Evolutionary conservation across 2,329 filamentous ascomycete species (phyloP), one percentile per base, ranked within the genome.

Genomic region (Stachybotrys echinatus): DNA sequence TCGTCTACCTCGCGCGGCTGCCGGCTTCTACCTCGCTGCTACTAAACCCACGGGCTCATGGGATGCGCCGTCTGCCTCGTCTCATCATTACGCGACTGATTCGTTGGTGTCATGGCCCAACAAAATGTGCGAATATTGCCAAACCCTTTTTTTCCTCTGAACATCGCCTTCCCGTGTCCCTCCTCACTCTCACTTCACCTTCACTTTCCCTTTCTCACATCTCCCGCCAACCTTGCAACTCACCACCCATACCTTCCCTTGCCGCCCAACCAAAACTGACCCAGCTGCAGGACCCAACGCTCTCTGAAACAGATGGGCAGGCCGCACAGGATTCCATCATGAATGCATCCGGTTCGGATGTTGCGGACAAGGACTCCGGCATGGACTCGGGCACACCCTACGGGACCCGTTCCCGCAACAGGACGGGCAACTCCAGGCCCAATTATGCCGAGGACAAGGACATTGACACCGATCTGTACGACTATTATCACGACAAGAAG

Each of bases 391-490:
- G 86, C 47, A 84, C 83, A 58, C 85, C 84, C 45, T 96, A 99
- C 70, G 92, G 92, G 63, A 99, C 94, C 66, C 87, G 92, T 61
- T 96, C 92, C 60, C 88, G 94, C 67, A 95, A 95, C 70, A 87
- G 92, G 63, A 85, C 82, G 51, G 87, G 88, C 61, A 83, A 80
- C 58, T 80, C 87, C 59, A 88, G 94, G 58, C 85, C 87, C 57
- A 99, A 99, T 71, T 99, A 99, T 70, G 92, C 94, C 47, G 94
- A 99, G 72, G 89, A 92, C 70, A 88, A 82, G 71, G 92, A 96
- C 68, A 77, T 92, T 58, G 92, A 97, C 62, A 84, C 89, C 69
- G 94, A 97, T 52, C 71, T 79, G 65, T 89, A 91, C 66, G 92
- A 96, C 62, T 80, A 78, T 65, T 73, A 77, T 63, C 66, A 73